Percentiles rank a stretch among this genome's conserved stretches.
Conservation (phyloP, 2,329 filamentous ascomycete species). For the Dactylellina haptotyla region DNA sequence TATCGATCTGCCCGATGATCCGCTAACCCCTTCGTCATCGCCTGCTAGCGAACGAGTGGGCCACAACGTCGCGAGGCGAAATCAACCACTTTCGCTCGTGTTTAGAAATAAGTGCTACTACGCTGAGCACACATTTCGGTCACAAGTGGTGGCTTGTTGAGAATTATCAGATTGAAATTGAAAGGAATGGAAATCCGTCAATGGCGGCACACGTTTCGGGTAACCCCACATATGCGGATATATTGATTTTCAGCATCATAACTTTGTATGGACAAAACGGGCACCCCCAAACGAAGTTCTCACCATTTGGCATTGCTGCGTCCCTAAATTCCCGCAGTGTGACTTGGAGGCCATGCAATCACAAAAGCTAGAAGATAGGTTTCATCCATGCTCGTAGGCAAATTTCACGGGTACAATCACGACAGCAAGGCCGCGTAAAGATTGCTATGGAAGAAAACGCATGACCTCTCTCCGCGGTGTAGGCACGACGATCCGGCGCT, state of each 20-base stretch:
- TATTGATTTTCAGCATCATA: slow-evolving; percentile 35
- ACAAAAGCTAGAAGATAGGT: not conserved
- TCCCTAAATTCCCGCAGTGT: slow-evolving; percentile 50
- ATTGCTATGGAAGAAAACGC: slow-evolving; percentile 7
- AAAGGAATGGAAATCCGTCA: slow-evolving; percentile 30
- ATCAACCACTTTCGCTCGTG: slow-evolving; percentile 15
- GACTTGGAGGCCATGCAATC: slow-evolving; percentile 27
- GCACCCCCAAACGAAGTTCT: not conserved
- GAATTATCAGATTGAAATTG: not conserved
- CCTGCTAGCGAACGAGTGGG: slow-evolving; percentile 39
- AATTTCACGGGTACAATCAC: slow-evolving; percentile 29
- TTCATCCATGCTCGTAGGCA: slow-evolving; percentile 21
- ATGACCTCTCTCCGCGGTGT: slow-evolving; percentile 44
- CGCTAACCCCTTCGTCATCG: slow-evolving; percentile 51
- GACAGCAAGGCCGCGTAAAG: slow-evolving; percentile 9
- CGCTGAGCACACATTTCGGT: not conserved
- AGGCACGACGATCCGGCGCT: slow-evolving; percentile 51
- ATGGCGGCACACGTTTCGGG: slow-evolving; percentile 3
- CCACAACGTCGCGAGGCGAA: slow-evolving; percentile 32
- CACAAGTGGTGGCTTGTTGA: slow-evolving; percentile 2
- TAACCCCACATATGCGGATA: slow-evolving; percentile 14
- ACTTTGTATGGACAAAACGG: not conserved
- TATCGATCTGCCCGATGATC: slow-evolving; percentile 55
- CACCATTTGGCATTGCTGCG: slow-evolving; percentile 7
- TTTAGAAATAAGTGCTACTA: not conserved